Conservation (phyloP, 192 early-diverging fungal genomes). For the Lobosporangium transversale region DNA sequence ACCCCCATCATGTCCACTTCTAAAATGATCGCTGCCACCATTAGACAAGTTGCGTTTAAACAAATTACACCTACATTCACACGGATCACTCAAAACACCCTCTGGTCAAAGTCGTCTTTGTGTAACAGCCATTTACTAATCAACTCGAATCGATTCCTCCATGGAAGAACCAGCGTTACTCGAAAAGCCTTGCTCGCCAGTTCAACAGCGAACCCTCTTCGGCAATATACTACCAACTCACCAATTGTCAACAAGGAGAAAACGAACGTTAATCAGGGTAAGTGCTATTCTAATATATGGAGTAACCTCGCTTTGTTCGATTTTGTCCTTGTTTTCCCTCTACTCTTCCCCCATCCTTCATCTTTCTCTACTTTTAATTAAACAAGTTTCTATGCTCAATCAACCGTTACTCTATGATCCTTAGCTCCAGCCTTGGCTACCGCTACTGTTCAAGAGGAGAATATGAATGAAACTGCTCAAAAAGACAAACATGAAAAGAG, state of each 20-base stretch:
- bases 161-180: neutral
- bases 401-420: neutral
- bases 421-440: slow-evolving; percentile 47
- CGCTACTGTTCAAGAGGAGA: slow-evolving; percentile 24
- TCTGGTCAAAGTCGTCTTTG: slow-evolving; percentile 2
- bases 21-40: slow-evolving; percentile 7
- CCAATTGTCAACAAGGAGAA: slow-evolving; percentile 27
- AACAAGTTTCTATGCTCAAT: neutral
- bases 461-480: slow-evolving; percentile 12
- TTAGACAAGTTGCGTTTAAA: slow-evolving; percentile 11
- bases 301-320: neutral
- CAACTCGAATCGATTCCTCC: slow-evolving; percentile 1
- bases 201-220: slow-evolving; percentile 3
- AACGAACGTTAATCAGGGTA: slow-evolving; percentile 39
- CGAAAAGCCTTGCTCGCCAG: neutral
- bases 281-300: neutral
- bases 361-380: no score
- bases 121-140: neutral
- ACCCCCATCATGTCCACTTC: slow-evolving; percentile 11
- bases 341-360: neutral
- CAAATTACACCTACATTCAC: neutral
- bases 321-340: neutral
- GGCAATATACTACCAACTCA: slow-evolving; percentile 20
- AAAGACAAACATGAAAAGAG: slow-evolving; percentile 44
- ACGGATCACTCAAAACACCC: neutral